Percentiles rank a stretch among this genome's conserved stretches.
These are phyloP conservation scores for Cladosporium austrohemisphaericum DNA, from an alignment of 2,329 filamentous ascomycete species.

Conservation along the genomic window DNA sequence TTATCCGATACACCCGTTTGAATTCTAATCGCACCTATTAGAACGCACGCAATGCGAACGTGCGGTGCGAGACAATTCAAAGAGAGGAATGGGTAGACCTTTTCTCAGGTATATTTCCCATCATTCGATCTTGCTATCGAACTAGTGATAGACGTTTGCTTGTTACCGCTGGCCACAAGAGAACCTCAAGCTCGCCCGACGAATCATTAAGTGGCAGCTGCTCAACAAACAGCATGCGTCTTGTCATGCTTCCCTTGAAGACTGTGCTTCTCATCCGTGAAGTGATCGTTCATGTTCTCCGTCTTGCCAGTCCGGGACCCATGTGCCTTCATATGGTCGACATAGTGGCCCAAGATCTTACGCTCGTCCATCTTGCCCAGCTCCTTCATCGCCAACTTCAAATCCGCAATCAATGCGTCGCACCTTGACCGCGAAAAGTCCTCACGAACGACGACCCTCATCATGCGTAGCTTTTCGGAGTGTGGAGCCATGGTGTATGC, in stretches of 20 bases:
- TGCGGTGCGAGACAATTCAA: no score
- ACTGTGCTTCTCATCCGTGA: slow-evolving; percentile 74
- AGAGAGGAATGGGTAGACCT: no score
- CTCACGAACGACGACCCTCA: slow-evolving; percentile 87
- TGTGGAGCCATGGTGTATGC: slow-evolving; percentile 97
- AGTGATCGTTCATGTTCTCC: slow-evolving; percentile 42
- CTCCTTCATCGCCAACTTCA: slow-evolving; percentile 70
- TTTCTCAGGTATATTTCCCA: no score
- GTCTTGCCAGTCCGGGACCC: slow-evolving; percentile 23
- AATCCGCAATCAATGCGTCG: slow-evolving; percentile 71
- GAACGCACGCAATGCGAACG: no score
- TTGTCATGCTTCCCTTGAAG: slow-evolving; percentile 88
- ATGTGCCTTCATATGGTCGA: slow-evolving; percentile 41
- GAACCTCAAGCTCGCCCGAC: not conserved
- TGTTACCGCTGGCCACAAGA: not conserved
- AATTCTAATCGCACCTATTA: no score
- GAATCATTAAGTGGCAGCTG: slow-evolving; percentile 64
- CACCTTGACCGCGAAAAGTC: slow-evolving; percentile 83
- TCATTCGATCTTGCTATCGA: no score
- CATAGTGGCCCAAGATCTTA: slow-evolving; percentile 61
- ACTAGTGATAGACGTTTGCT: not conserved
- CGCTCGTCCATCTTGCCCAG: slow-evolving; percentile 72
- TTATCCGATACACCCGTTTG: no score
- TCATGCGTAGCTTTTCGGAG: slow-evolving; percentile 78
- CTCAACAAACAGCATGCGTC: slow-evolving; percentile 79